Conservation (phyloP, 495 filamentous ascomycete species). For the Penicillium lividum region DNA sequence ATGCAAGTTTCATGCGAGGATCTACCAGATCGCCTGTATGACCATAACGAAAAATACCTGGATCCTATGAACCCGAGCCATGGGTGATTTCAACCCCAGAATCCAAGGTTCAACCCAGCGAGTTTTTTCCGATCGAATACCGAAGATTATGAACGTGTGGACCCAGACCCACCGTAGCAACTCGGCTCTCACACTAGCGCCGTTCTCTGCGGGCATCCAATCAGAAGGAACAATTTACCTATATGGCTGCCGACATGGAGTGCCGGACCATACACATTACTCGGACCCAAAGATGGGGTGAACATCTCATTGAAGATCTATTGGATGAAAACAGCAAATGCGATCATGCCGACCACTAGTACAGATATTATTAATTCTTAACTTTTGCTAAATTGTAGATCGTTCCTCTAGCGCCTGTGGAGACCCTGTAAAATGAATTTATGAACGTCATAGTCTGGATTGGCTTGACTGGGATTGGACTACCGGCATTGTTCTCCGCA, state of each 20-base stretch:
- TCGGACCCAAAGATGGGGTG: too few species aligned
- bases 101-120: constrained; percentile 9
- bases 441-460: neutral
- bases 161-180: too few species aligned
- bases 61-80: neutral
- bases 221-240: too few species aligned
- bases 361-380: too few species aligned
- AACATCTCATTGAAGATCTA: too few species aligned
- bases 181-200: too few species aligned
- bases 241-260: too few species aligned
- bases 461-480: neutral
- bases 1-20: neutral
- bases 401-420: too few species aligned
- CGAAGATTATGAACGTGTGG: constrained; percentile 9
- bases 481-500: constrained; percentile 5
- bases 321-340: too few species aligned
- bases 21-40: neutral
- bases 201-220: too few species aligned
- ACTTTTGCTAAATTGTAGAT: neutral
- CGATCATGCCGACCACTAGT: too few species aligned
- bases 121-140: constrained; percentile 22
- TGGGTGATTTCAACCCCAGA: neutral
- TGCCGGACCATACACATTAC: too few species aligned
- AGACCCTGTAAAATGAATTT: neutral
- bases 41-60: neutral